Percentiles rank a stretch among this genome's conserved stretches.
Conservation (phyloP, 2,329 filamentous ascomycete species). For the Ustulina deusta region DNA sequence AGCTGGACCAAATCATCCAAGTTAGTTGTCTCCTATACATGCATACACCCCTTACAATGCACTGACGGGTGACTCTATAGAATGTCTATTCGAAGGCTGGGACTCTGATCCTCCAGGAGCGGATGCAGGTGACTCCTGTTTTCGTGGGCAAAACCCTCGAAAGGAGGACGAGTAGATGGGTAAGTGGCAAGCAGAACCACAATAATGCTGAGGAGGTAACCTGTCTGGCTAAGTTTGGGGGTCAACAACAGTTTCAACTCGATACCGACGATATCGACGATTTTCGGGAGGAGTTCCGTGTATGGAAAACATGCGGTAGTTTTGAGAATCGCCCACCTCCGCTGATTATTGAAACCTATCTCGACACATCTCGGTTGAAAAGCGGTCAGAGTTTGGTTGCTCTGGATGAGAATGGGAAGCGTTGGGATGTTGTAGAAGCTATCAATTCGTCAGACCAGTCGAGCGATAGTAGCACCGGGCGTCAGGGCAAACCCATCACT, state of each 20-base stretch:
- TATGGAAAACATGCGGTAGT: slow-evolving; percentile 85
- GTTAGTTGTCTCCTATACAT: slow-evolving; percentile 62
- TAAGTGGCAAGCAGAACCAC: slow-evolving; percentile 40
- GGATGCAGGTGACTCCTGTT: slow-evolving; percentile 70
- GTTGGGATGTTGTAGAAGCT: slow-evolving; percentile 91
- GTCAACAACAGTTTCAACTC: slow-evolving; percentile 81
- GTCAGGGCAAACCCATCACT: slow-evolving; percentile 63
- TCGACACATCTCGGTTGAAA: slow-evolving; percentile 82
- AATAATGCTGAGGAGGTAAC: background rate
- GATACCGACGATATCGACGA: slow-evolving; percentile 93
- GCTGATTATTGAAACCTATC: slow-evolving; percentile 89
- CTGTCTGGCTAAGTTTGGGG: slow-evolving; percentile 31
- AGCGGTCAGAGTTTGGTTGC: slow-evolving; percentile 89
- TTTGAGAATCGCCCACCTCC: slow-evolving; percentile 82
- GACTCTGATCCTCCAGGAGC: slow-evolving; percentile 83
- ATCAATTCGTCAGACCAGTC: slow-evolving; percentile 73
- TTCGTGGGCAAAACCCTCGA: slow-evolving; percentile 48
- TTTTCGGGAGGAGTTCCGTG: slow-evolving; percentile 81
- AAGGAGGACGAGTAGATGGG: slow-evolving; percentile 51
- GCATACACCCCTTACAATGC: background rate
- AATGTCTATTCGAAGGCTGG: slow-evolving; percentile 93
- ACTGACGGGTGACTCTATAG: slow-evolving; percentile 58
- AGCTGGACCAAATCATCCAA: slow-evolving; percentile 94
- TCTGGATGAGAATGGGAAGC: slow-evolving; percentile 88
- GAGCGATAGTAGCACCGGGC: slow-evolving; percentile 59